These are phyloP conservation scores for Boechera stricta DNA, from an alignment of 345 rosid species.

Conservation along the genomic window DNA sequence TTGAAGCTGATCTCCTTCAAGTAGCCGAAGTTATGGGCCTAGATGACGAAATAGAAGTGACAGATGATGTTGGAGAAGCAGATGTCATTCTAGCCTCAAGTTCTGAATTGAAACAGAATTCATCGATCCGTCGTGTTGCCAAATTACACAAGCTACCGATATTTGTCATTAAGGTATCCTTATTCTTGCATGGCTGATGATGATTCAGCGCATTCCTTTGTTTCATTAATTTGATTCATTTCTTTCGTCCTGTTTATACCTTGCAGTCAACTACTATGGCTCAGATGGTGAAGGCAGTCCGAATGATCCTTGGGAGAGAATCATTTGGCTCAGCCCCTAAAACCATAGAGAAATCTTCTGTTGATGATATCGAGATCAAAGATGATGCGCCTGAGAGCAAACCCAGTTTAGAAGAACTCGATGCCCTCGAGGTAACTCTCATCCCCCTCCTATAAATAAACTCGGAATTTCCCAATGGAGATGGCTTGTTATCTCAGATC, in stretches of 20 bases:
- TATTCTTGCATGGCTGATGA: constrained; percentile 10
- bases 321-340: constrained; percentile 56
- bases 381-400: constrained; percentile 87
- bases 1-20: constrained; percentile 84
- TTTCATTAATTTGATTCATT: constrained; percentile 4
- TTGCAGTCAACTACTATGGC: constrained; percentile 94
- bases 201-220: background rate
- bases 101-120: constrained; percentile 76
- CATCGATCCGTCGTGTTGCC: constrained; percentile 85
- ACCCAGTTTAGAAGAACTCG: constrained; percentile 94
- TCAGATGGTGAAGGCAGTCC: constrained; percentile 94
- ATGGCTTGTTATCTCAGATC: constrained; percentile 9
- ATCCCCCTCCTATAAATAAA: constrained; percentile 1
- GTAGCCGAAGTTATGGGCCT: constrained; percentile 94
- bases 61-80: constrained; percentile 84
- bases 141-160: constrained; percentile 77
- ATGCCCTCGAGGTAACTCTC: constrained; percentile 83
- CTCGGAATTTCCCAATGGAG: background rate
- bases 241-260: constrained; percentile 13
- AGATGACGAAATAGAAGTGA: constrained; percentile 69
- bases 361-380: constrained; percentile 70
- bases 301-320: constrained; percentile 81
- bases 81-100: constrained; percentile 84
- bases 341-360: constrained; percentile 46
- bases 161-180: constrained; percentile 78